Conservation (phyloP, 2,329 filamentous ascomycete species). For the Cladosporium sp. region DNA sequence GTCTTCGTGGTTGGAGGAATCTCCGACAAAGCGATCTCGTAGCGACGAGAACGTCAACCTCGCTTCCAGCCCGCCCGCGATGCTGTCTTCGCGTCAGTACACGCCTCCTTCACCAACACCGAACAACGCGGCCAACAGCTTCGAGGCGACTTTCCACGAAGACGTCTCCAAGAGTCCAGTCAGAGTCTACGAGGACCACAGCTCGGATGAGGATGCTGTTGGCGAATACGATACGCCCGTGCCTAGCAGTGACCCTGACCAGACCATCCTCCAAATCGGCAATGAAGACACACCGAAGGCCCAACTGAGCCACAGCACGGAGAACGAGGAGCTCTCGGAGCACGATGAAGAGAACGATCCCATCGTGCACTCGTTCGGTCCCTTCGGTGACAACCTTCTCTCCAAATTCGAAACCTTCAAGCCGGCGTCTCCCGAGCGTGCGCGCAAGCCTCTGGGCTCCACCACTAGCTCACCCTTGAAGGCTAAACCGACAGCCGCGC, state of each 20-base stretch:
- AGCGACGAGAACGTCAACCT: conserved; percentile 35
- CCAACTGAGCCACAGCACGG: conserved; percentile 20
- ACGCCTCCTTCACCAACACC: conserved; percentile 65
- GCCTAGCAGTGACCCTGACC: conserved; percentile 1
- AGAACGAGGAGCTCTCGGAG: conserved; percentile 61
- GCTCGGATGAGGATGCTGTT: conserved; percentile 46
- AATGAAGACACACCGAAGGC: conserved; percentile 16
- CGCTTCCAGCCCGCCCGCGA: conserved; percentile 57
- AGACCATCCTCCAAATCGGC: conserved; percentile 1
- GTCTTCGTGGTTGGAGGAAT: conserved; percentile 59
- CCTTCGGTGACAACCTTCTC: conserved; percentile 81
- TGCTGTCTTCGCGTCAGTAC: conserved; percentile 50
- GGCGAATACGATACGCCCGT: conserved; percentile 22
- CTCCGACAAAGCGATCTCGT: conserved; percentile 44
- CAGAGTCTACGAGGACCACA: conserved; percentile 68
- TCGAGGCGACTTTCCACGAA: conserved; percentile 40
- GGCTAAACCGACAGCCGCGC: conserved; percentile 17
- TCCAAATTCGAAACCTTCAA: conserved; percentile 72
- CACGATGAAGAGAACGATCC: conserved; percentile 93
- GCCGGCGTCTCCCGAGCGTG: conserved; percentile 56
- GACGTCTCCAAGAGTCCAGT: conserved; percentile 41
- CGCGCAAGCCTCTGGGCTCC: conserved; percentile 27
- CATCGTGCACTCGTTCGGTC: conserved; percentile 84
- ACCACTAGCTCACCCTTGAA: conserved; percentile 24
- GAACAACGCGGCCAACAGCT: conserved; percentile 36